Percentiles rank a stretch among this genome's conserved stretches.
These are phyloP conservation scores for Dioscorea dumetorum DNA, from an alignment of 106 monocot species.

Conservation along the genomic window DNA sequence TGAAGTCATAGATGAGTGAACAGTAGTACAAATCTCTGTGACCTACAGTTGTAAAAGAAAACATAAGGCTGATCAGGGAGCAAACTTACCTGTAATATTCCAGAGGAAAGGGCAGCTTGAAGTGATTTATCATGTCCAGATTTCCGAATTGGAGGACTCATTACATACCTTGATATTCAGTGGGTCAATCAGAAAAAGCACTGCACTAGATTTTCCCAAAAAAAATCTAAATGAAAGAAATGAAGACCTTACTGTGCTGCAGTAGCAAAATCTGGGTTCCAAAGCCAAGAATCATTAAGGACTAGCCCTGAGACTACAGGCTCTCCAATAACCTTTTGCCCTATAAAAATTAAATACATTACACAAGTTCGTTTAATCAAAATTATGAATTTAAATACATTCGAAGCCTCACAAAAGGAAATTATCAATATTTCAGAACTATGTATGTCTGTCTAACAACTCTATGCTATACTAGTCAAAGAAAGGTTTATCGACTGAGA, in stretches of 20 bases:
- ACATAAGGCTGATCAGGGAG: too few relatives aligned
- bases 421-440: too few relatives aligned
- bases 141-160: conserved; percentile 94
- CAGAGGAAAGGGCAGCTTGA: conserved; percentile 87
- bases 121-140: conserved; percentile 84
- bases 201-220: background rate
- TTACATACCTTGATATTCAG: conserved; percentile 62
- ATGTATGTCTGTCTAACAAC: too few relatives aligned
- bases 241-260: conserved; percentile 64
- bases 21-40: too few relatives aligned
- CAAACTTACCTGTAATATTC: conserved; percentile 68
- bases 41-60: too few relatives aligned
- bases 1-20: too few relatives aligned
- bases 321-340: conserved; percentile 92
- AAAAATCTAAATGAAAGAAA: background rate
- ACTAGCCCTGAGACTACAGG: conserved; percentile 93
- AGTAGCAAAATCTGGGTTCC: conserved; percentile 82
- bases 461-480: too few relatives aligned
- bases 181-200: background rate
- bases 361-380: too few relatives aligned
- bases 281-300: conserved; percentile 93
- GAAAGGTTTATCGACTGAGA: too few relatives aligned
- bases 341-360: conserved; percentile 21
- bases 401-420: too few relatives aligned
- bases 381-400: too few relatives aligned